Percentiles rank a stretch among this genome's conserved stretches.
phyloP scores from a whole-genome alignment of 495 filamentous ascomycete genomes.

The Penicillium odoratum region DNA sequence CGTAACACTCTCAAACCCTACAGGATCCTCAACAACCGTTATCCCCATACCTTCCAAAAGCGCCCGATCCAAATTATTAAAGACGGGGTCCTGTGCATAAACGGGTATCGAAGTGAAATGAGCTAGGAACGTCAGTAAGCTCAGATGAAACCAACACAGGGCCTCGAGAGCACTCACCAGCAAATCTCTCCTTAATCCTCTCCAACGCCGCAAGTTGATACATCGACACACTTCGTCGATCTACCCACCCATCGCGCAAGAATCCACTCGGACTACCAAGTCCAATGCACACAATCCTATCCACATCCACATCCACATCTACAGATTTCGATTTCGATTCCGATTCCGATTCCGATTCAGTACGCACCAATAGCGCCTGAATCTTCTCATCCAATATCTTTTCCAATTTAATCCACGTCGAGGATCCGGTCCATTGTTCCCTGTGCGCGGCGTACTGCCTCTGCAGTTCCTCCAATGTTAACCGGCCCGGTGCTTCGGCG shows the following conservation, averaged over 20 bases:
- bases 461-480: constrained; percentile 42
- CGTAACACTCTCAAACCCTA: constrained; percentile 55
- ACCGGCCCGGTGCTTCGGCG: constrained; percentile 32
- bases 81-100: constrained; percentile 70
- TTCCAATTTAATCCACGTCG: constrained; percentile 25
- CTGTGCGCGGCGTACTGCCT: constrained; percentile 32
- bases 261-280: constrained; percentile 54
- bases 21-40: constrained; percentile 55
- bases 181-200: constrained; percentile 42
- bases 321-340: background rate
- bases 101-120: constrained; percentile 24
- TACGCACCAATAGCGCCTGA: background rate
- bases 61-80: constrained; percentile 58
- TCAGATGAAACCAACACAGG: background rate
- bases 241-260: constrained; percentile 47
- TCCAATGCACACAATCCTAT: constrained; percentile 51
- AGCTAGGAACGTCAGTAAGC: background rate
- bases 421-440: constrained; percentile 32
- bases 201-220: constrained; percentile 65
- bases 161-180: background rate
- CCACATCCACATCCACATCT: background rate
- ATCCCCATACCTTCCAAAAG: constrained; percentile 57
- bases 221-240: constrained; percentile 43
- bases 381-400: constrained; percentile 9
- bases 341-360: background rate